Conservation (phyloP, 2,329 filamentous ascomycete species). For the Hirsutella rhossiliensis region DNA sequence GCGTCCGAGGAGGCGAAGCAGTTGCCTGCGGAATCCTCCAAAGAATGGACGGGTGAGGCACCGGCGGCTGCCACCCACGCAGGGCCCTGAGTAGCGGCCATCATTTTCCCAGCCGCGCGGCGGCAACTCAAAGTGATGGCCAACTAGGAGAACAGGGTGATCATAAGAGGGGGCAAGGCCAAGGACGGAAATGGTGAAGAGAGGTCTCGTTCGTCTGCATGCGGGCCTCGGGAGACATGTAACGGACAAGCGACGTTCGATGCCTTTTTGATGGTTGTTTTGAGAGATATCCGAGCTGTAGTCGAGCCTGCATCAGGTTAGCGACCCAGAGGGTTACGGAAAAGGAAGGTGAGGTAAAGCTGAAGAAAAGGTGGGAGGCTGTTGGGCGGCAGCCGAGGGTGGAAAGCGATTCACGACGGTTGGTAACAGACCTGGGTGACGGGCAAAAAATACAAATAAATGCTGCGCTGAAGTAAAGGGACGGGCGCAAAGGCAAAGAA, state of each 20-base stretch:
- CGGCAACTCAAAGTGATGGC: conserved; percentile 32
- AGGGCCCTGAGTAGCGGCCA: conserved; percentile 28
- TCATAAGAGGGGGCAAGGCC: conserved; percentile 24
- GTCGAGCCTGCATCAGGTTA: neutral
- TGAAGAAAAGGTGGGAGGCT: neutral
- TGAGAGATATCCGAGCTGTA: neutral
- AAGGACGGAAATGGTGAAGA: neutral
- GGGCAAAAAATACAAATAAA: conserved; percentile 11
- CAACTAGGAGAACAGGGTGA: conserved; percentile 22
- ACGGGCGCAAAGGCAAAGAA: conserved; percentile 14
- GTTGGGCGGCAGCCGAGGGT: neutral
- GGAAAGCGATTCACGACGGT: neutral
- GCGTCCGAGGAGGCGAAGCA: conserved; percentile 10
- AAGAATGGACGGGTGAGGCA: conserved; percentile 12
- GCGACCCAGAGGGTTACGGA: neutral
- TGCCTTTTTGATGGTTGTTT: neutral
- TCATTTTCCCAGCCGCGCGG: conserved; percentile 34
- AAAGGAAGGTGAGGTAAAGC: neutral
- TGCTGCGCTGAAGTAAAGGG: conserved; percentile 10
- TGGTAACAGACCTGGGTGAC: neutral
- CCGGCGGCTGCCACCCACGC: conserved; percentile 19
- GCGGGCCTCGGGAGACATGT: neutral
- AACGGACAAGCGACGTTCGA: neutral
- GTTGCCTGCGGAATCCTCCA: conserved; percentile 11
- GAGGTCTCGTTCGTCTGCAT: no score